phyloP scores from a whole-genome alignment of 768 basidiomycete species.

The Termitomyces titanicus region DNA sequence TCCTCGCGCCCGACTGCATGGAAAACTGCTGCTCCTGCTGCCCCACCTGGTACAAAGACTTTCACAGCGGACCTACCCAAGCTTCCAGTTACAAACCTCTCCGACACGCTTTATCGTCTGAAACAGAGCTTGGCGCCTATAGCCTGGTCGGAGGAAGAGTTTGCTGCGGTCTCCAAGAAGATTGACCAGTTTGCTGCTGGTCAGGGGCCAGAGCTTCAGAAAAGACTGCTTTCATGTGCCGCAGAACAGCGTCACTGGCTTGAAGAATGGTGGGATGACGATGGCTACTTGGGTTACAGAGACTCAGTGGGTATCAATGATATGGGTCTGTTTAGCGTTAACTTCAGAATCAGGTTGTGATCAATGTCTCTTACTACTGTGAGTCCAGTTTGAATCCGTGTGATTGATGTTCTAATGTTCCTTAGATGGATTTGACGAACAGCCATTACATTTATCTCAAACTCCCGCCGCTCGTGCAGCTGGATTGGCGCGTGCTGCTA shows the following conservation, averaged over 20 bases:
- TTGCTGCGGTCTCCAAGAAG: slow-evolving; percentile 46
- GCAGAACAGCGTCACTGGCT: slow-evolving; percentile 73
- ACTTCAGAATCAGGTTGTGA: slow-evolving; percentile 49
- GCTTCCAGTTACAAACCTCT: slow-evolving; percentile 74
- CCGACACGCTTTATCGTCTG: slow-evolving; percentile 62
- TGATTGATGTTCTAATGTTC: neutral
- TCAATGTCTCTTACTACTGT: slow-evolving; percentile 97
- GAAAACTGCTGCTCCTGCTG: slow-evolving; percentile 67
- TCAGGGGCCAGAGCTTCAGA: slow-evolving; percentile 58
- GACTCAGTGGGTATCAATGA: slow-evolving; percentile 58
- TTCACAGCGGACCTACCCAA: slow-evolving; percentile 61
- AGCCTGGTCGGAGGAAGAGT: slow-evolving; percentile 61
- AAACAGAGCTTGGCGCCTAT: slow-evolving; percentile 72
- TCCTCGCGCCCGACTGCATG: slow-evolving; percentile 49
- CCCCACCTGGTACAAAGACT: slow-evolving; percentile 50
- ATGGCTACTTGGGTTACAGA: slow-evolving; percentile 77
- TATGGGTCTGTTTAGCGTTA: neutral
- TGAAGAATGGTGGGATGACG: slow-evolving; percentile 93
- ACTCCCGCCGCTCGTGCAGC: slow-evolving; percentile 67
- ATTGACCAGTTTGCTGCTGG: slow-evolving; percentile 62
- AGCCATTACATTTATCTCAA: slow-evolving; percentile 58
- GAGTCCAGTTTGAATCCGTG: slow-evolving; percentile 15
- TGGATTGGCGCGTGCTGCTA: slow-evolving; percentile 60
- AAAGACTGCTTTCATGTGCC: slow-evolving; percentile 53
- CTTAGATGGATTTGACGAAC: slow-evolving; percentile 73